Evolutionary conservation across 192 early-diverging fungal genomes (phyloP), one percentile per base, ranked within the genome.

Genomic region (Coemansia sp.): DNA sequence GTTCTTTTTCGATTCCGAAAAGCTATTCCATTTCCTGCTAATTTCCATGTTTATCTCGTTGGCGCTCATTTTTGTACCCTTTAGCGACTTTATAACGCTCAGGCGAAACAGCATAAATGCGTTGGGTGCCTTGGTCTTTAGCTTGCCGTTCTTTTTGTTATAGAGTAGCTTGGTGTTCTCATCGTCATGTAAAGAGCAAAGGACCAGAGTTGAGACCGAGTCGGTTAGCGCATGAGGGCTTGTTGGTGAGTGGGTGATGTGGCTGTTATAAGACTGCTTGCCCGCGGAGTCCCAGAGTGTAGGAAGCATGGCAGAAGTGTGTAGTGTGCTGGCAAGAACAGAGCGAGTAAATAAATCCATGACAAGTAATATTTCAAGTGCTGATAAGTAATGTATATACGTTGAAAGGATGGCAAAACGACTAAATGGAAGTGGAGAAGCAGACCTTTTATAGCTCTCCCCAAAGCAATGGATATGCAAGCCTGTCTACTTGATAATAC

Each of bases 101-200:
- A 70, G 33, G 1, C 67, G 57, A 23, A 46, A 76, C 13, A 76
- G 42, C 73, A 76, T 76, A 50, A 57, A 76, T 13, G 73, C 24
- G 42, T 76, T 76, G 24, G 63, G 68, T 0, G 68, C 67, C 34
- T 38, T 45, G 5, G 46, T 65, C 33, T 70, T 65, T 31, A 46
- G 37, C 10, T 59, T 62, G 4, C 62, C 38, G 14, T 39, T 65
- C 0, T 3, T 5, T 28, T 65, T 75, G 20, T 58, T 14, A 35
- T 39, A 62, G 13, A 75, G 14, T 3, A 46, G 21, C 48, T 3
- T 59, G 31, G 34, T 57, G 43, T 6, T 26, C 6, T 55, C 51
- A 5, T n/a, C 26, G 26, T 7, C 16, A 8, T 55, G 26, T 7
- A 14, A 5, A 16, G 51, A 33, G 26, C 8, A 16, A 28, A 31